phyloP scores from a whole-genome alignment of 495 filamentous ascomycete species.

The Neurospora sp. region DNA sequence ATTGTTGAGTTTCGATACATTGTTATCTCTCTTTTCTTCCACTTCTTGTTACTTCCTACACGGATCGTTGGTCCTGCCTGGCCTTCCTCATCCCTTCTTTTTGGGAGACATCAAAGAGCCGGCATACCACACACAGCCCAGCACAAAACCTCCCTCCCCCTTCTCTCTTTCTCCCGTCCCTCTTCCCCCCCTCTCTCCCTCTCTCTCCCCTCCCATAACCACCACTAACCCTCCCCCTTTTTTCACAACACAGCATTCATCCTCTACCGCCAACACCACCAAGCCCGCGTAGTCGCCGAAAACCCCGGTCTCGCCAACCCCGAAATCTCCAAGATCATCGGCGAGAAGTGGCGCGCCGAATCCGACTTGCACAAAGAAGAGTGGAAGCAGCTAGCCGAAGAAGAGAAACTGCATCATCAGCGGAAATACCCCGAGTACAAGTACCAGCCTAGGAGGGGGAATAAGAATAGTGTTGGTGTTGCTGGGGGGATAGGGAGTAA shows the following conservation, averaged over 20 bases:
- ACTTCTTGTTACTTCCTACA: too few species aligned
- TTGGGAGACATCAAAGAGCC: too few species aligned
- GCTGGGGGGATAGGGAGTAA: neutral
- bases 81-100: too few species aligned
- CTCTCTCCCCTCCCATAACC: neutral
- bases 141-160: too few species aligned
- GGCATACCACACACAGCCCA: too few species aligned
- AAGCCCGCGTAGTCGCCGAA: constrained; percentile 66
- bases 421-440: constrained; percentile 87
- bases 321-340: constrained; percentile 97
- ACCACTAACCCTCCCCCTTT: constrained; percentile 5
- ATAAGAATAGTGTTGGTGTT: constrained; percentile 30
- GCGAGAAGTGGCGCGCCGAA: constrained; percentile 77
- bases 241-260: constrained; percentile 65
- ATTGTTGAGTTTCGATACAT: too few species aligned
- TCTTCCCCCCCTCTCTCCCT: too few species aligned
- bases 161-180: too few species aligned
- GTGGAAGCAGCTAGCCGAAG: constrained; percentile 89
- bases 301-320: constrained; percentile 90
- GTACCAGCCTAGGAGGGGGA: constrained; percentile 77
- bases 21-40: too few species aligned
- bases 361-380: constrained; percentile 64
- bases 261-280: constrained; percentile 89
- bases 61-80: too few species aligned
- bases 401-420: constrained; percentile 86